phyloP scores from a whole-genome alignment of 768 basidiomycete species.

The Lactarius deliciosus region DNA sequence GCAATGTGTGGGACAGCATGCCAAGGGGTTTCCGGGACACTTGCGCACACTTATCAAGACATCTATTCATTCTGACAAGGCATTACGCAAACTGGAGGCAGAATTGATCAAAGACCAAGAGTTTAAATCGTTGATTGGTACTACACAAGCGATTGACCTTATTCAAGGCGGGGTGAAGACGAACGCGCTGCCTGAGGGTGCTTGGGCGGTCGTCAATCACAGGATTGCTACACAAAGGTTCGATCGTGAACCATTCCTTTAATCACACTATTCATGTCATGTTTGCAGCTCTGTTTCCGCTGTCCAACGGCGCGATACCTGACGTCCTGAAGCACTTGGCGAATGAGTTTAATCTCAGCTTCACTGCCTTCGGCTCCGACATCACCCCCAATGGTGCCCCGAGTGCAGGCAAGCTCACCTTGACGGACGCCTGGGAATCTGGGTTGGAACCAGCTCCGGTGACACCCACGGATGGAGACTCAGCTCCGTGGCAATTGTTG shows the following conservation, averaged over 20 bases:
- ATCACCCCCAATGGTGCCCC: conserved; percentile 31
- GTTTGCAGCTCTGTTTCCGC: conserved; percentile 36
- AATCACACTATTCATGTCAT: neutral
- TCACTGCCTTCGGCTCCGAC: conserved; percentile 42
- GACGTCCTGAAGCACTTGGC: conserved; percentile 35
- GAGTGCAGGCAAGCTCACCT: conserved; percentile 39
- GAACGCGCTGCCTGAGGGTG: conserved; percentile 48
- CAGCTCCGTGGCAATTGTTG: conserved; percentile 41
- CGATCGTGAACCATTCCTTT: neutral
- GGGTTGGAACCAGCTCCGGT: conserved; percentile 45
- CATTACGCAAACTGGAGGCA: conserved; percentile 39
- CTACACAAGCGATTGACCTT: conserved; percentile 40
- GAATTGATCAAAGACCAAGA: conserved; percentile 32
- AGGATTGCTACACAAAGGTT: conserved; percentile 39
- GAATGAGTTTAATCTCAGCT: conserved; percentile 42
- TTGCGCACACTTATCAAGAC: conserved; percentile 35
- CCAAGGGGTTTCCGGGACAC: conserved; percentile 38
- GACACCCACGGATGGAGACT: conserved; percentile 39
- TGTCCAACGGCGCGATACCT: conserved; percentile 36
- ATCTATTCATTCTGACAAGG: conserved; percentile 34
- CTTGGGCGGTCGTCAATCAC: conserved; percentile 39
- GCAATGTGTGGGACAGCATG: conserved; percentile 46
- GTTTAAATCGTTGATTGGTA: conserved; percentile 37
- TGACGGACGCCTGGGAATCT: conserved; percentile 40
- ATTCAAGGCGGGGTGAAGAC: conserved; percentile 45